These are phyloP conservation scores for Magnaporthales sp. DNA, from an alignment of 2,329 filamentous ascomycete genomes.

Conservation along the genomic window DNA sequence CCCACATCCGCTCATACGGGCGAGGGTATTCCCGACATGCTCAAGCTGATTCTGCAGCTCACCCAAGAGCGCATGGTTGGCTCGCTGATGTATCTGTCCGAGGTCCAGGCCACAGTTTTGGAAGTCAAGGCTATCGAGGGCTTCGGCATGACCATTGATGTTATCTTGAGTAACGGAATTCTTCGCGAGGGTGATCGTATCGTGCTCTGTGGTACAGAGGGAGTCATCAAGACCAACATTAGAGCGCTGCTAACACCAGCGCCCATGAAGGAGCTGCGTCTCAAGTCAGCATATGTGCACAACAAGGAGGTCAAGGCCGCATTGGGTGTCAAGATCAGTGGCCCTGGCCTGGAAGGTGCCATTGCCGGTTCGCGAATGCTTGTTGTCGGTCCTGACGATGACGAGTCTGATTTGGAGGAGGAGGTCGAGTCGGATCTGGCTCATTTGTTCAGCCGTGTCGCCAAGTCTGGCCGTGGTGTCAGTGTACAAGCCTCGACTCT, in stretches of 20 bases:
- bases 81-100: constrained; percentile 95
- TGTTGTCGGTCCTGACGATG: constrained; percentile 89
- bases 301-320: constrained; percentile 99
- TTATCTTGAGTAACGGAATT: constrained; percentile 92
- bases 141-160: constrained; percentile 97
- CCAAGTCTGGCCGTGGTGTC: constrained; percentile 88
- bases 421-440: constrained; percentile 95
- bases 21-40: constrained; percentile 97
- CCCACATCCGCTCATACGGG: constrained; percentile 98
- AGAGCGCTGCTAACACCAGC: constrained; percentile 89
- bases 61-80: constrained; percentile 97
- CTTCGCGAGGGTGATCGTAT: constrained; percentile 90
- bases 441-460: constrained; percentile 82
- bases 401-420: constrained; percentile 93
- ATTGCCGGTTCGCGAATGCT: constrained; percentile 94
- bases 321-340: constrained; percentile 96
- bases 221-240: constrained; percentile 90
- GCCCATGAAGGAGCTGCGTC: constrained; percentile 83
- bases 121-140: constrained; percentile 99
- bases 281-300: constrained; percentile 95
- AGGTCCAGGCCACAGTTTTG: constrained; percentile 94
- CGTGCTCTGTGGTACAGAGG: constrained; percentile 93
- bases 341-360: constrained; percentile 88
- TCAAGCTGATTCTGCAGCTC: constrained; percentile 86
- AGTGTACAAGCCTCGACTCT: constrained; percentile 96